A percentile compares a stretch with the other conserved stretches of the same genome.
phyloP scores from a whole-genome alignment of 2,329 filamentous ascomycete genomes.

The Orbilia ellipsospora region DNA sequence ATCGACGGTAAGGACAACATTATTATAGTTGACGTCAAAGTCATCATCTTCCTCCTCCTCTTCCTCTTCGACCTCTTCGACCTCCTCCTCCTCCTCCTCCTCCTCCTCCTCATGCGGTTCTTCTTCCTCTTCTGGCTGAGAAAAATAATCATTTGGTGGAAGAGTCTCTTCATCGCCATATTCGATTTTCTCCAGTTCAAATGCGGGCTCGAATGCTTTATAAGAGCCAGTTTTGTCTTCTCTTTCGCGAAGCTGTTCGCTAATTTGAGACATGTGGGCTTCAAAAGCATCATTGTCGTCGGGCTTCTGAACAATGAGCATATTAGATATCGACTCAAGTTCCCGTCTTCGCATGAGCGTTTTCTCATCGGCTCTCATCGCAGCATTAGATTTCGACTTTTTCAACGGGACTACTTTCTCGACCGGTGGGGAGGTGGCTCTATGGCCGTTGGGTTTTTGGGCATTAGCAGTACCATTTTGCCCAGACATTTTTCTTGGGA shows the following conservation, averaged over 20 bases:
- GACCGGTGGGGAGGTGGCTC: slow-evolving; percentile 30
- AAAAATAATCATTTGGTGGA: slow-evolving; percentile 21
- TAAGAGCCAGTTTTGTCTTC: slow-evolving; percentile 50
- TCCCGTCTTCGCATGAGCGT: slow-evolving; percentile 51
- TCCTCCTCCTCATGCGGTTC: neutral
- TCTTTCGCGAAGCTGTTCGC: slow-evolving; percentile 37
- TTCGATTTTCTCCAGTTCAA: slow-evolving; percentile 26
- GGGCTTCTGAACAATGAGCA: slow-evolving; percentile 36
- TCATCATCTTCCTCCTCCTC: slow-evolving; percentile 54
- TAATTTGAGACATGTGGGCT: slow-evolving; percentile 20
- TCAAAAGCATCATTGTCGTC: slow-evolving; percentile 50
- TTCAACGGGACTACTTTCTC: slow-evolving; percentile 15
- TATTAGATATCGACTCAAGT: slow-evolving; percentile 43
- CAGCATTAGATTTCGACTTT: slow-evolving; percentile 29
- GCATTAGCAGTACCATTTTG: slow-evolving; percentile 11
- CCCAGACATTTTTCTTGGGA: slow-evolving; percentile 19
- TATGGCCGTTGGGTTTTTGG: slow-evolving; percentile 5
- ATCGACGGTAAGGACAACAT: slow-evolving; percentile 40
- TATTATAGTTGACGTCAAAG: slow-evolving; percentile 44
- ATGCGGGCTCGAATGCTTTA: slow-evolving; percentile 36
- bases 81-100: slow-evolving; percentile 14
- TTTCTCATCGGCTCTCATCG: slow-evolving; percentile 39
- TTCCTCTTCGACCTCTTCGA: slow-evolving; percentile 26
- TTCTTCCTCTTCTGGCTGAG: slow-evolving; percentile 28
- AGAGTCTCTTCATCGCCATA: slow-evolving; percentile 30